Evolutionary conservation across 202 grass and related monocot species (phyloP).

Genomic region (Elaeis oleifera): DNA sequence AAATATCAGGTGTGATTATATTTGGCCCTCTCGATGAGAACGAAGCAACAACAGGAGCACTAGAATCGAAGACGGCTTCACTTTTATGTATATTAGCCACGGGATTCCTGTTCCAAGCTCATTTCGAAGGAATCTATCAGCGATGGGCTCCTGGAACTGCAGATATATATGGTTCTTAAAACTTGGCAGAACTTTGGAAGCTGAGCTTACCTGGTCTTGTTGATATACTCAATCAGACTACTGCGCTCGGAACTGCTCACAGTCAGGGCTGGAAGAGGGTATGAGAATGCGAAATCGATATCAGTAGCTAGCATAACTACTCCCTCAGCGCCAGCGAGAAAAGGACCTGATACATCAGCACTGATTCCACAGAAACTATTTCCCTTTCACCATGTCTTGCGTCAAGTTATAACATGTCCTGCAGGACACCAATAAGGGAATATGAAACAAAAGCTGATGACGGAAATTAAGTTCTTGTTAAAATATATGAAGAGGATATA

Average conservation of each 20-base stretch:
- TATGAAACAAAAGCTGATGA: too few relatives aligned
- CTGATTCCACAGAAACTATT: slow-evolving; percentile 9
- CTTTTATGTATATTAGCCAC: slow-evolving; percentile 16
- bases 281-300: background rate
- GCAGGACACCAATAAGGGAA: background rate
- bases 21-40: slow-evolving; percentile 39
- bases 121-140: too few relatives aligned
- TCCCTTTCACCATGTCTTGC: slow-evolving; percentile 3
- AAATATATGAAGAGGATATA: too few relatives aligned
- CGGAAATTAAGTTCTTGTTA: background rate
- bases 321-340: slow-evolving; percentile 16
- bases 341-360: background rate
- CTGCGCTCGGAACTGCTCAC: background rate
- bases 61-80: background rate
- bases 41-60: slow-evolving; percentile 12
- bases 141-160: too few relatives aligned
- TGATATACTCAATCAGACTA: slow-evolving; percentile 14
- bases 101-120: slow-evolving; percentile 13
- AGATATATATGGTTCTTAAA: too few relatives aligned
- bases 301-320: background rate
- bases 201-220: slow-evolving; percentile 8
- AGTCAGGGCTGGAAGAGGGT: slow-evolving; percentile 5
- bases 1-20: slow-evolving; percentile 17
- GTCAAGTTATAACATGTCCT: slow-evolving; percentile 17
- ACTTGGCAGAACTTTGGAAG: too few relatives aligned